These are phyloP conservation scores for Lactarius evosmus DNA, from an alignment of 768 basidiomycete genomes.

Conservation along the genomic window DNA sequence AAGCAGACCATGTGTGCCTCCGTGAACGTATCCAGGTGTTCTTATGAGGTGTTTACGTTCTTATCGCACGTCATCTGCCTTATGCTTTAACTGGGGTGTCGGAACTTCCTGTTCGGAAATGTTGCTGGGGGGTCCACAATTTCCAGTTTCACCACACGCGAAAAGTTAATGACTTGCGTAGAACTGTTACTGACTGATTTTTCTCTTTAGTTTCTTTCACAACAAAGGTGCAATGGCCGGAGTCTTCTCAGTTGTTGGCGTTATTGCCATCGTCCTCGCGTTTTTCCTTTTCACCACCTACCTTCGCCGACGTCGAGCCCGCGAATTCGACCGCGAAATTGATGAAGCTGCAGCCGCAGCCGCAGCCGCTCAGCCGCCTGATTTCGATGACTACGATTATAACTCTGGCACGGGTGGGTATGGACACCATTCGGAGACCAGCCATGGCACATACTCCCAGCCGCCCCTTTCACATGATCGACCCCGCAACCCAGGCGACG, in stretches of 20 bases:
- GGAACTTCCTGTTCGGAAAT: neutral
- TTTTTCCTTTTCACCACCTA: conserved; percentile 51
- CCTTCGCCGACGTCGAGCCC: conserved; percentile 60
- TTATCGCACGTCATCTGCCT: neutral
- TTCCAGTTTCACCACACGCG: neutral
- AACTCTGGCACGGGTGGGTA: conserved; percentile 34
- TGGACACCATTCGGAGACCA: conserved; percentile 46
- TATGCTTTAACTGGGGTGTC: neutral
- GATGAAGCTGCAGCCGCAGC: conserved; percentile 68
- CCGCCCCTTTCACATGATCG: conserved; percentile 38
- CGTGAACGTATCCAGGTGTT: neutral
- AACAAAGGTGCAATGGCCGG: conserved; percentile 74
- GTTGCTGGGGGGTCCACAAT: neutral
- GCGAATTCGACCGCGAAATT: conserved; percentile 68
- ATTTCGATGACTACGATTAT: conserved; percentile 47
- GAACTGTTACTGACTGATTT: neutral
- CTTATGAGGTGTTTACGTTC: neutral
- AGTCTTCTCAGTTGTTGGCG: conserved; percentile 67
- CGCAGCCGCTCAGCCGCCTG: conserved; percentile 46
- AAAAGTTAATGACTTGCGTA: neutral
- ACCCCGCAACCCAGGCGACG: conserved; percentile 52
- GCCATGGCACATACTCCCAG: conserved; percentile 57
- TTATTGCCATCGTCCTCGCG: conserved; percentile 51
- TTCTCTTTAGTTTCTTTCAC: conserved; percentile 46
- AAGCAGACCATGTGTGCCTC: neutral